Evolutionary conservation across 2,329 filamentous ascomycete genomes (phyloP), one percentile per base, ranked within the genome.

Genomic region (Akanthomyces muscarius): DNA sequence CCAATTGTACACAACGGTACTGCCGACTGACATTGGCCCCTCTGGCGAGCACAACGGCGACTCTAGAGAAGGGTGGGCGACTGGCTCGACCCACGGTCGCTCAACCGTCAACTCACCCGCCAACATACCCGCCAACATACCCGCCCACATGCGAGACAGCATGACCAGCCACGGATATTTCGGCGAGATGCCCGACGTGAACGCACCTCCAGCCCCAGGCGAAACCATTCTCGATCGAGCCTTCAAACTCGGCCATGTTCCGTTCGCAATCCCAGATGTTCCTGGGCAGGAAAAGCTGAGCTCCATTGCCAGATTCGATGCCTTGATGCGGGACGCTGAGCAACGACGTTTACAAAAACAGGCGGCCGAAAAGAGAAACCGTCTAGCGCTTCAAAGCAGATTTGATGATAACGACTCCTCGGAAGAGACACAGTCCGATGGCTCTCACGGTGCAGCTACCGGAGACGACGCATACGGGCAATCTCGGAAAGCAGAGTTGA

Each of bases 201-300:
- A 78, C 67, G 82, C 83, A 0, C 83, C 84, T 0, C 81, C 83
- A 2, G 75, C 73, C 0, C 83, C 83, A 2, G 80, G 86, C 18
- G 86, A 89, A 72, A 88, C 86, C 0, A 89, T 89, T 58, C 72
- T 89, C n/a, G 86, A 89, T 70, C 76, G 86, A 45, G 86, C 86
- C 0, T 89, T 89, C 68, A 84, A 87, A 67, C 74, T 89, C 74
- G 79, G 83, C 10, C 85, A 78, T 63, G 87, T 89, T 41, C 86
- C 86, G 18, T 86, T 86, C 6, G 83, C 83, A 2, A 84, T 86
- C 13, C 74, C 75, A 8, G 77, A 82, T 56, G 67, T 79, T 2
- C 80, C 81, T 0, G 85, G 85, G 4, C 84, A 87, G 65, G 85
- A 87, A 67, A 86, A 87, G 64, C 75, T 88, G 18, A 88, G 82